These are phyloP conservation scores for Wickerhamomyces hampshirensis DNA, from an alignment of 805 yeast species.

Conservation along the genomic window DNA sequence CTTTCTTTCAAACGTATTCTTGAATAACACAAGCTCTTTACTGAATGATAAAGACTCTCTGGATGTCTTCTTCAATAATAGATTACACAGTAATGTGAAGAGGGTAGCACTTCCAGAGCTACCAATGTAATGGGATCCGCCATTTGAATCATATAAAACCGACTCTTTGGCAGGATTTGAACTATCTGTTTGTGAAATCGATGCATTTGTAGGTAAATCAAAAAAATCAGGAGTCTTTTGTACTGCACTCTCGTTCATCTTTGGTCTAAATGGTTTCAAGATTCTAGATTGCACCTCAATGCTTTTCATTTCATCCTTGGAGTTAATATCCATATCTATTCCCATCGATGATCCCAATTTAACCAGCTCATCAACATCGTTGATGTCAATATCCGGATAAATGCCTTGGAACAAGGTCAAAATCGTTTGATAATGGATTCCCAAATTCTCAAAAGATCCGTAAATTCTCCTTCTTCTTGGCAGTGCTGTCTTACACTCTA, in stretches of 20 bases:
- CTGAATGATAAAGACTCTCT: conserved; percentile 35
- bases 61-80: conserved; percentile 30
- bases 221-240: too few species aligned
- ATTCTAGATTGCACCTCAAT: conserved; percentile 18
- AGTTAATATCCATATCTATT: conserved; percentile 13
- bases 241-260: conserved; percentile 1
- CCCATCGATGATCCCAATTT: conserved; percentile 24
- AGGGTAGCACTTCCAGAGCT: conserved; percentile 41
- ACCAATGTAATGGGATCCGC: conserved; percentile 45
- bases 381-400: conserved; percentile 40
- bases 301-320: conserved; percentile 10
- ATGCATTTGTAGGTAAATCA: neutral
- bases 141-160: conserved; percentile 39
- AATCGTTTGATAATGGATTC: conserved; percentile 39
- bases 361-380: conserved; percentile 37
- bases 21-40: conserved; percentile 20
- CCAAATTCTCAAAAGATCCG: conserved; percentile 39
- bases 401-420: conserved; percentile 34
- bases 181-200: neutral
- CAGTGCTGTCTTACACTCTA: conserved; percentile 36
- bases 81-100: conserved; percentile 38
- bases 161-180: conserved; percentile 20
- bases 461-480: conserved; percentile 37
- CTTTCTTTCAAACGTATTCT: conserved; percentile 10
- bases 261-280: conserved; percentile 19